Base-by-base conservation (phyloP, 305 asterid genomes). In the Rubia balearica region DNA sequence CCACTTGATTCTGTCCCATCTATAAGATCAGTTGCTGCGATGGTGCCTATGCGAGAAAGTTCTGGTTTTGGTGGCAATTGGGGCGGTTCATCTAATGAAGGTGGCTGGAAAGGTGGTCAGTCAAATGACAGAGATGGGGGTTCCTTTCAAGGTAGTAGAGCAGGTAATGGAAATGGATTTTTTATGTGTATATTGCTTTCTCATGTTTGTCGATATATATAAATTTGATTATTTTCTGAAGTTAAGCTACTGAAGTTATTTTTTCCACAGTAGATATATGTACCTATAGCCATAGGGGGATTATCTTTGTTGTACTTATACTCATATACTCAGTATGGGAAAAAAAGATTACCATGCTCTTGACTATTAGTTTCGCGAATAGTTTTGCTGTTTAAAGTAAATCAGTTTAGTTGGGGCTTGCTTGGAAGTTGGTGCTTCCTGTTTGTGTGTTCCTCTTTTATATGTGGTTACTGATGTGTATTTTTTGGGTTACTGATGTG, bases 11-110 rank as follows among this genome's bases (percentile, higher is more conserved):
- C 93, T 43, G 85, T 81, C 22, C 96, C 88, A 11, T 88, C 97
- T 4, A 78, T 94, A 57, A 83, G 90, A 71, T 89, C 97, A 17
- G 90, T 89, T 73, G 96, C 96, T 76, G 96, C 99, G 7, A 88
- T 79, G 95, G 97, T 94, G 19, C 96, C 96, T 17, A 86, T 90
- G 86, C 87, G 89, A 80, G 57, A 51, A 51, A 88, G 97, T 74
- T 96, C 93, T 78, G 89, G 89, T 61, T 84, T 80, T 75, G 91
- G 90, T 48, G 81, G 95, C 71, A 90, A 91, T 53, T 86, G 95
- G 96, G 82, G 88, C 73, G 89, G 90, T 78, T 86, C 92, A 69
- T 78, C 88, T 80, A 86, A 82, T 80, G 91, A 87, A 61, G 87
- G 85, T 82, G 84, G 80, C 67, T 78, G 95, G 88, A 83, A 88